Conservation (phyloP, 192 early-diverging fungal genomes). For the Coemansia sp. region DNA sequence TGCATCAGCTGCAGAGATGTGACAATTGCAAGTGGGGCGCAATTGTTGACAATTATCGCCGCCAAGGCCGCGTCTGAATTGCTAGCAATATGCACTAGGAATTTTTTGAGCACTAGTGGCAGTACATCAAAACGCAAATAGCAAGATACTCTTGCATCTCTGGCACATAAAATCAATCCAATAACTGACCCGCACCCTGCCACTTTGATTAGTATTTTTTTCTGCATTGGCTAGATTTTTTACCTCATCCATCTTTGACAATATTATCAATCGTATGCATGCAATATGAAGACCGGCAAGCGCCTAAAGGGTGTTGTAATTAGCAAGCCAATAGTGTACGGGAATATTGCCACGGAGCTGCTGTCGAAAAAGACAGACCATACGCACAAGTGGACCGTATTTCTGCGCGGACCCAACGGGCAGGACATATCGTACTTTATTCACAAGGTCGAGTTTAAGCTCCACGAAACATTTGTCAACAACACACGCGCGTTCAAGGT, state of each 20-base stretch:
- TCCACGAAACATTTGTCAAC: constrained; percentile 88
- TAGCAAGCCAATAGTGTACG: constrained; percentile 82
- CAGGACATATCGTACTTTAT: constrained; percentile 86
- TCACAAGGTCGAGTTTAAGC: constrained; percentile 88
- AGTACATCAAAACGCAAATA: not conserved
- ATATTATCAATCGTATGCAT: not conserved
- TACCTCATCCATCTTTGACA: not conserved
- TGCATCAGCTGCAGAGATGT: not conserved
- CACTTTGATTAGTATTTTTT: not conserved
- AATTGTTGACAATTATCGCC: not conserved
- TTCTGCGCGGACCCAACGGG: constrained; percentile 76
- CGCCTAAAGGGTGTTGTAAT: constrained; percentile 63
- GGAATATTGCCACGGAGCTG: constrained; percentile 75
- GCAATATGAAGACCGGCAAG: constrained; percentile 43
- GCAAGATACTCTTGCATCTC: too few relatives aligned
- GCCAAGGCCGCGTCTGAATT: not conserved
- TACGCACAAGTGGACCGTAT: constrained; percentile 96
- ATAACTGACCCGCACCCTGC: not conserved
- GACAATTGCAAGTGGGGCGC: not conserved
- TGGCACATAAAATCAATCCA: not conserved
- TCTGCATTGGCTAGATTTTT: not conserved
- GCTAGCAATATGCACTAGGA: not conserved
- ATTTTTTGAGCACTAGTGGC: not conserved
- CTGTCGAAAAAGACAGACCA: constrained; percentile 72
- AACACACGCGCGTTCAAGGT: constrained; percentile 67